These are phyloP conservation scores for Cenchrus americanus DNA, from an alignment of 176 grass and related monocot genomes.

Conservation along the genomic window DNA sequence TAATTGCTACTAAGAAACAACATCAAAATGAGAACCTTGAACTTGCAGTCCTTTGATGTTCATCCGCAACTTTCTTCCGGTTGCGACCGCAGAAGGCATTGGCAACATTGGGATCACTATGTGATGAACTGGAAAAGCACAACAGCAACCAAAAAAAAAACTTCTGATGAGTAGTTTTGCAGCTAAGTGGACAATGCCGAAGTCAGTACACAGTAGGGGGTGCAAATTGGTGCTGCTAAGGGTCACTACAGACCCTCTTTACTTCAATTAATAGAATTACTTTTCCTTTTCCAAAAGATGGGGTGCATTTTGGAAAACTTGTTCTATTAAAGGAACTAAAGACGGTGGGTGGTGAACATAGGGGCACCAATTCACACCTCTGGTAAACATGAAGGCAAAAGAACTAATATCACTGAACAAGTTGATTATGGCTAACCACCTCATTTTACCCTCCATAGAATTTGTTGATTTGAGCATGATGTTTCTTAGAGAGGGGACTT, in stretches of 20 bases:
- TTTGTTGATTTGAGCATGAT: conserved; percentile 80
- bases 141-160: neutral
- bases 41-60: conserved; percentile 86
- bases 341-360: neutral
- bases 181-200: conserved; percentile 29
- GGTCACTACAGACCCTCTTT: too few relatives aligned
- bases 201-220: neutral
- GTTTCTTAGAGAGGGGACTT: conserved; percentile 65
- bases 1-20: conserved; percentile 21
- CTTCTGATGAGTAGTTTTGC: conserved; percentile 28
- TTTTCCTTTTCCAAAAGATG: too few relatives aligned
- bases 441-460: conserved; percentile 77
- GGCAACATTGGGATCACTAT: conserved; percentile 86
- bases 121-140: conserved; percentile 65
- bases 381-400: conserved; percentile 10
- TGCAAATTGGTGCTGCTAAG: neutral
- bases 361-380: neutral
- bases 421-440: conserved; percentile 40
- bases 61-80: conserved; percentile 71
- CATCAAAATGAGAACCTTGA: conserved; percentile 76
- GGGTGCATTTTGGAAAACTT: too few relatives aligned
- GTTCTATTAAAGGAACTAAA: too few relatives aligned
- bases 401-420: conserved; percentile 17
- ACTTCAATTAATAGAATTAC: too few relatives aligned
- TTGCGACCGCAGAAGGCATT: conserved; percentile 78